Base-by-base conservation (phyloP, 1,284 basidiomycete genomes). In the Spongispora temasekensis region DNA sequence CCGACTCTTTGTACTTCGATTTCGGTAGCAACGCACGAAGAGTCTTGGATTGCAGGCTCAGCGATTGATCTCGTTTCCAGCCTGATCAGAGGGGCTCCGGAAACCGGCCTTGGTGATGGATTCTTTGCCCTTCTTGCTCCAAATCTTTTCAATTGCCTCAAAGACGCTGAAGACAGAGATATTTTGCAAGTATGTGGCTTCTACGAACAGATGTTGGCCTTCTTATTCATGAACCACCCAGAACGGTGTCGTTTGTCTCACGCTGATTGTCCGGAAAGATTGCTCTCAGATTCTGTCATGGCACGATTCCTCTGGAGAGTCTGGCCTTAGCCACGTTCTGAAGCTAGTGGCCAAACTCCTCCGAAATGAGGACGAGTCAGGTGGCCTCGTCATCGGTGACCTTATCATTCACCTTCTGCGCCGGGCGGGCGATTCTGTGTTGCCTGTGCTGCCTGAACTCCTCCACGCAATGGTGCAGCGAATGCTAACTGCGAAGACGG, bases 331-430 rank as follows among this genome's bases (percentile, higher is more conserved):
- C 21, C 81, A 87, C 62, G 82, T 92, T 25, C 80, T 97, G 50
- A 80, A 81, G 21, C 77, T 96, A 21, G 85, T 97, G 21, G 93
- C 90, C 15, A 87, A 85, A 64, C 82, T 92, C 54, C 80, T 98
- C 15, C 83, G 88, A 58, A 89, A 83, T 63, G 88, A 94, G 62
- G 89, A 90, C 65, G 91, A 93, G 75, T 90, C 94, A 2, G 95
- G 93, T 42, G 95, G 95, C 13, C 83, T 98, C 12, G 91, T 92
- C 55, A 90, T 98, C 48, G 97, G 97, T 42, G 95, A 98, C 71
- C 81, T 99, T 46, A 93, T 99, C 69, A 92, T 98, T 64, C 95
- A 98, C 68, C 79, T 99, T 23, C 81, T 99, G 61, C 84, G 97
- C 23, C 86, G 84, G 60, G 89, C 90, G 0, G 89, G 90, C 17